Base-by-base conservation (phyloP, 2,329 filamentous ascomycete genomes). In the Pseudocercospora eumusae region DNA sequence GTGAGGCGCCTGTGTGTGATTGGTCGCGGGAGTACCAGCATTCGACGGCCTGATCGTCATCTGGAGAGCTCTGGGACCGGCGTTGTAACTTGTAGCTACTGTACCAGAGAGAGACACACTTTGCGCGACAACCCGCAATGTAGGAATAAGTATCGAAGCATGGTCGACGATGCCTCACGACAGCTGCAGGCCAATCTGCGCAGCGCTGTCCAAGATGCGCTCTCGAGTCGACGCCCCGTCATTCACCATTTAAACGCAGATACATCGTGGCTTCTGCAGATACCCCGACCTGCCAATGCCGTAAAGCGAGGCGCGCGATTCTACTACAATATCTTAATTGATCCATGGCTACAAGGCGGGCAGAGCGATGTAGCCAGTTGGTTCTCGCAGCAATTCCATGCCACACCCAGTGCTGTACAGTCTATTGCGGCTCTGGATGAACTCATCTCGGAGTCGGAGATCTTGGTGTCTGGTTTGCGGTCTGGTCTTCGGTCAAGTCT, bases 161-260 rank as follows among this genome's bases (percentile, higher is more conserved):
- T 70, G 66, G 56, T 60, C 50, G 71, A 75, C 60, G 70, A 68
- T 56, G 66, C 70, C 11, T 73, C 72, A 8, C 59, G 60, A n/a
- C 79, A 82, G 67, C 74, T 82, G 8, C 72, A 77, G 50, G 73
- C 72, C 66, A 78, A 80, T 64, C 73, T 80, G n/a, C 76, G 75
- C 66, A 68, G 76, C 59, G 70, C 76, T 33, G 68, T 80, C 42
- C 75, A 75, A 42, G 69, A 74, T 52, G 69, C 77, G 21, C 75
- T 81, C 53, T 72, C 75, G 28, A 74, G 75, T 55, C 78, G 76
- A 44, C 77, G 82, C 25, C 84, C 84, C 0, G 70, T 88, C 44
- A 79, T 90, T 8, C 83, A 84, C 57, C 86, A 89, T 73, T 78
- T 89, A 31, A 89, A 88, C 72, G 86, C 83, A 67, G 86, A 89